Percentiles rank a stretch among this genome's conserved stretches.
Evolutionary conservation across 179 eudicot species (phyloP).

Genomic region (Silene vulgaris): DNA sequence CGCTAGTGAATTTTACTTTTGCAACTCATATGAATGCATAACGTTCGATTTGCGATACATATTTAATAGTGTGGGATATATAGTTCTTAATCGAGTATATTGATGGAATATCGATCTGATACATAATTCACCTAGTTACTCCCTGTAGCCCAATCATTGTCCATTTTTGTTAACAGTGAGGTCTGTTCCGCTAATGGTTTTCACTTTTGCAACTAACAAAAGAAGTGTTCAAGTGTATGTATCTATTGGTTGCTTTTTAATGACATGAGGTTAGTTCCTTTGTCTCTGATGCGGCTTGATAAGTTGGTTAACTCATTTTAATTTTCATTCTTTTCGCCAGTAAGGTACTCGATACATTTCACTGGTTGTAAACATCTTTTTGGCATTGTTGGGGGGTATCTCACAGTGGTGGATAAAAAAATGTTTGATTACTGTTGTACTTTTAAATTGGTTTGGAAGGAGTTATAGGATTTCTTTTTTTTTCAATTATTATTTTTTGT

Average conservation of each 20-base stretch:
- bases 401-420: background rate
- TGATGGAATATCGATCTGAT: background rate
- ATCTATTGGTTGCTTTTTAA: conserved; percentile 2
- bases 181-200: background rate
- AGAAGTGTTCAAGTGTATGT: conserved; percentile 4
- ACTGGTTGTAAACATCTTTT: background rate
- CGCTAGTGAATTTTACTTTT: background rate
- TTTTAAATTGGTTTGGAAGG: background rate
- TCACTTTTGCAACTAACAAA: background rate
- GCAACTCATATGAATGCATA: background rate
- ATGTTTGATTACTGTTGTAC: background rate
- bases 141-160: background rate
- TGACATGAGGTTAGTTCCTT: background rate
- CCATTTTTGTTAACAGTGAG: conserved; percentile 1
- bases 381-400: conserved; percentile 1
- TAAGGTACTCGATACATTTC: background rate
- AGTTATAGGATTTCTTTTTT: background rate
- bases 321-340: background rate
- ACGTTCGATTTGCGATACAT: too few relatives aligned
- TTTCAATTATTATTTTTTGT: background rate
- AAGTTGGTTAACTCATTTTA: background rate
- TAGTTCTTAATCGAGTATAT: too few relatives aligned
- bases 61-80: too few relatives aligned
- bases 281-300: background rate
- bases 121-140: background rate